These are phyloP conservation scores for Candida sphagnicola DNA, from an alignment of 805 yeast genomes.

Conservation along the genomic window DNA sequence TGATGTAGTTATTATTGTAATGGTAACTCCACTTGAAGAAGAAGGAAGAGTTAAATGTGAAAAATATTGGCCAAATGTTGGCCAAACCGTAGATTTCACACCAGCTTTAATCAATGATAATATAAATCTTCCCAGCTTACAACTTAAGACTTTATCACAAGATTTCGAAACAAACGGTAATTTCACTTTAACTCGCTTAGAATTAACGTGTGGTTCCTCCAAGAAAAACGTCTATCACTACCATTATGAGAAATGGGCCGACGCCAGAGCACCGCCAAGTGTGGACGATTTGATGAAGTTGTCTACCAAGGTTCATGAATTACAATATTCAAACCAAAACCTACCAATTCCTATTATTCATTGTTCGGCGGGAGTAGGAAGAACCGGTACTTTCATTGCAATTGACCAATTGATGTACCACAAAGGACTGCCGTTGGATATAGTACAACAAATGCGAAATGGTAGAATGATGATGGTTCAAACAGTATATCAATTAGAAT, in stretches of 20 bases:
- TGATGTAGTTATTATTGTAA: slow-evolving; percentile 27
- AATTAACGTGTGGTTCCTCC: slow-evolving; percentile 13
- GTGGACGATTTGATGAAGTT: slow-evolving; percentile 25
- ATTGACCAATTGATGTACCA: slow-evolving; percentile 28
- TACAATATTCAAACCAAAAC: slow-evolving; percentile 5
- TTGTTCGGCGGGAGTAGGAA: slow-evolving; percentile 48
- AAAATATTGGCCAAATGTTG: slow-evolving; percentile 37
- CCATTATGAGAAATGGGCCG: slow-evolving; percentile 44
- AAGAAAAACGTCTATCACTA: slow-evolving; percentile 33
- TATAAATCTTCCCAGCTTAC: slow-evolving; percentile 16
- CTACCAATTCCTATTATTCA: slow-evolving; percentile 28
- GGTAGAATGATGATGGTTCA: slow-evolving; percentile 44
- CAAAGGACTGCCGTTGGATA: slow-evolving; percentile 2
- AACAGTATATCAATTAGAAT: slow-evolving; percentile 33
- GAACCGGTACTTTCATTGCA: slow-evolving; percentile 40
- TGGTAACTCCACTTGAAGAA: slow-evolving; percentile 53
- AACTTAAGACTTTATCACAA: slow-evolving; percentile 15
- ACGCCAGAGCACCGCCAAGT: slow-evolving; percentile 36
- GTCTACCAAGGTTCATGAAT: slow-evolving; percentile 16
- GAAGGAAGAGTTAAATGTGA: slow-evolving; percentile 36
- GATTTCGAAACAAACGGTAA: slow-evolving; percentile 13
- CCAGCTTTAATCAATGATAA: slow-evolving; percentile 15
- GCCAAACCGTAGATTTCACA: slow-evolving; percentile 17
- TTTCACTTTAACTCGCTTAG: slow-evolving; percentile 23
- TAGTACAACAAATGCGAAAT: slow-evolving; percentile 25